Evolutionary conservation across 2,329 filamentous ascomycete species (phyloP), one percentile per base, ranked within the genome.

Genomic region (Claviceps maximensis): DNA sequence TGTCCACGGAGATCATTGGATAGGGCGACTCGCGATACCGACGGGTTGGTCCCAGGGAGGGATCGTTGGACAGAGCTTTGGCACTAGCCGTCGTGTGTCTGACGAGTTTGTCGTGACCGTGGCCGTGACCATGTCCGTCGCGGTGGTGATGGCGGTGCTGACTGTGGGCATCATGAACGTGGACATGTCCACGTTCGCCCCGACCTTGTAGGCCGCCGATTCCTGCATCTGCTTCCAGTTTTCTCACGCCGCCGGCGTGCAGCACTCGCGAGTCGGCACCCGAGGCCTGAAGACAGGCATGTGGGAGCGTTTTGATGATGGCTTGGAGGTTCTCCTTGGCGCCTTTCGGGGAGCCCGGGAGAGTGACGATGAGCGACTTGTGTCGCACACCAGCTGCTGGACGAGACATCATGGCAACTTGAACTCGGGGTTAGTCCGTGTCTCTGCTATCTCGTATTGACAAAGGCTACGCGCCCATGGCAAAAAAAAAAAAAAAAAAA

Each of bases 401-500:
- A 47, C 93, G 81, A 50, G 93, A 87, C 93, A 98, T 98, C 73
- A 95, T 84, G 46, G 93, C 93, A 70, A 98, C 89, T 95, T 54
- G 10, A 3, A 44, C 15, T 44, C 12, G 4, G 21, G 25, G 15
- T 44, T 15, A 44, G 33, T 6, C 33, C 3, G 23, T 21, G 15
- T 4, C 44, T 46, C n/a, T 17, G 0, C 13, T 3, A 21, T 8
- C 36, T n/a, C 6, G 7, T 46, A 25, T 4, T n/a, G 25, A 19
- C 9, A 3, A 3, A 17, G n/a, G 5, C 8, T 9, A n/a, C 9
- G 4, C 21, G 38, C 10, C 33, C 13, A 21, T 19, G 40, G n/a
- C 10, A 25, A 29, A 2, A 10, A 13, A 29, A n/a, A 10, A n/a
- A n/a, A n/a, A n/a, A n/a, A n/a, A n/a, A n/a, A n/a, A n/a, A n/a